phyloP scores from a whole-genome alignment of 1,284 basidiomycete species.

The Malassezia obtusa region DNA sequence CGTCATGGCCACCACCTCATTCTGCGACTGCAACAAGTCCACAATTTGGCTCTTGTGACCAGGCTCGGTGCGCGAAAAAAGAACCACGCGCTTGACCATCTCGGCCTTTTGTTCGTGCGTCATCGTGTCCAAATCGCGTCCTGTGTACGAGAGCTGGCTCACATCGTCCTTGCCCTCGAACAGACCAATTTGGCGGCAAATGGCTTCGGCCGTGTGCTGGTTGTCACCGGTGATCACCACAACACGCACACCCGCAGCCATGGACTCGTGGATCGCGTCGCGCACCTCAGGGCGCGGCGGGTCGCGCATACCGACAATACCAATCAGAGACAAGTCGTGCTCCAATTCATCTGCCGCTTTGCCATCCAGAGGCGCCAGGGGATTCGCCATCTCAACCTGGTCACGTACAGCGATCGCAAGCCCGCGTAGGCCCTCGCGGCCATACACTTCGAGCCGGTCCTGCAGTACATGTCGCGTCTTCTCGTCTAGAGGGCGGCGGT shows the following conservation, averaged over 20 bases:
- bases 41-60: slow-evolving; percentile 90
- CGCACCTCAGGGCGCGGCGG: slow-evolving; percentile 90
- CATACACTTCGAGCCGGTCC: slow-evolving; percentile 62
- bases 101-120: slow-evolving; percentile 63
- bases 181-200: slow-evolving; percentile 90
- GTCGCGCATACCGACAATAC: slow-evolving; percentile 93
- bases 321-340: slow-evolving; percentile 69
- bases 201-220: slow-evolving; percentile 93
- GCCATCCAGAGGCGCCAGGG: slow-evolving; percentile 51
- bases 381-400: slow-evolving; percentile 54
- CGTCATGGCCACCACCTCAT: slow-evolving; percentile 89
- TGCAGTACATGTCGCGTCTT: slow-evolving; percentile 58
- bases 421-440: slow-evolving; percentile 70
- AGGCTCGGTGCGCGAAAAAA: slow-evolving; percentile 91
- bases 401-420: slow-evolving; percentile 83
- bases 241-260: slow-evolving; percentile 84
- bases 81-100: slow-evolving; percentile 72
- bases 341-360: slow-evolving; percentile 69
- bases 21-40: slow-evolving; percentile 82
- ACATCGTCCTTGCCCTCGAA: slow-evolving; percentile 56
- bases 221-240: slow-evolving; percentile 98
- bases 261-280: slow-evolving; percentile 77
- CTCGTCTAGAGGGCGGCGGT: slow-evolving; percentile 51
- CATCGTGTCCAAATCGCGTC: slow-evolving; percentile 77
- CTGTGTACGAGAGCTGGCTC: slow-evolving; percentile 73